Base-by-base conservation (phyloP, 2,329 filamentous ascomycete genomes). In the Trichoderma lentiforme region DNA sequence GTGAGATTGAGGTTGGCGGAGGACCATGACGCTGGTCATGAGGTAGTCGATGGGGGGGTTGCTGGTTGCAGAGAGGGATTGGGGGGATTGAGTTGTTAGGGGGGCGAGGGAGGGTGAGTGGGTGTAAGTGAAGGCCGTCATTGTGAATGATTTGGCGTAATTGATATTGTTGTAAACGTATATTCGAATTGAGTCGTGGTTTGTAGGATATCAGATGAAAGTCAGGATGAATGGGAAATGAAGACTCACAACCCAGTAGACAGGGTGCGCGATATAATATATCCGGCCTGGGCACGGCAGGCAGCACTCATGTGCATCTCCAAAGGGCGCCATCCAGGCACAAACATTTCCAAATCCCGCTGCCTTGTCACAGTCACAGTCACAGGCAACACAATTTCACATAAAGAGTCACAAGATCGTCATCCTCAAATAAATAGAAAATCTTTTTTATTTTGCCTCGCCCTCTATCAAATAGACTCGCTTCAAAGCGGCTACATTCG, bases 11-110 rank as follows among this genome's bases (percentile, higher is more conserved):
- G 43, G 34, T 15, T 71, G 70, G 64, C 60, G 74, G 70, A 76
- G 75, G 57, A 77, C 53, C 58, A 76, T 61, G 60, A 71, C 62
- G 70, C 71, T 72, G 64, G 76, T 71, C 73, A 76, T 75, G 72
- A 76, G 69, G 57, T 72, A 65, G 9, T 57, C 21, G 30, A 76
- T 72, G 70, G 73, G 74, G 2, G 76, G 75, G 47, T 71, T 36
- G 28, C 71, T 28, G n/a, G 51, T 63, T 6, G 72, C 56, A 2
- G 56, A 51, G 34, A 70, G 66, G 12, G 39, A 3, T 28, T 28
- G 14, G 30, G 70, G 73, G 36, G 72, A 56, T 9, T 69, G 36
- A 24, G n/a, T 28, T 43, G 73, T 64, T 8, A 71, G 36, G n/a
- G 61, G 24, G 21, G 57, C 9, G n/a, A 77, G 73, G 65, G 71